These are phyloP conservation scores for Austroboletus rostrupii DNA, from an alignment of 1,284 basidiomycete species.

Conservation along the genomic window DNA sequence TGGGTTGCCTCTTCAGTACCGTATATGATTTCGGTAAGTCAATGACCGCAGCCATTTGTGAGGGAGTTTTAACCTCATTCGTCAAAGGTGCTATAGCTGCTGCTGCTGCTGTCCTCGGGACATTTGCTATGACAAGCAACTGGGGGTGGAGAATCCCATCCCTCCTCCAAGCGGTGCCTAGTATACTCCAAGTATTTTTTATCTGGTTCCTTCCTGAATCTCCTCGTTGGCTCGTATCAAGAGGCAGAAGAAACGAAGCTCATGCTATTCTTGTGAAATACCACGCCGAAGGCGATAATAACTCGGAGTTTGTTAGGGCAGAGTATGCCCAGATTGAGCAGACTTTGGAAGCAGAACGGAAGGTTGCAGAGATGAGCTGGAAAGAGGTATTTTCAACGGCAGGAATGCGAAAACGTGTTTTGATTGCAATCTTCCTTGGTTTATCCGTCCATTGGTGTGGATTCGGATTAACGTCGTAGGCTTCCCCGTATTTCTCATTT, in stretches of 20 bases:
- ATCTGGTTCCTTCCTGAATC: not conserved
- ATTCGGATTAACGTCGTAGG: not conserved
- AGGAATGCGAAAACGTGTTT: not conserved
- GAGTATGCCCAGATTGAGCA: not conserved
- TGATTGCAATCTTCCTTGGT: not conserved
- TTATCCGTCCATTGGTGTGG: not conserved
- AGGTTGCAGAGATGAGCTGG: not conserved
- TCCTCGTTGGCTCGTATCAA: not conserved
- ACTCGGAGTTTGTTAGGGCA: not conserved
- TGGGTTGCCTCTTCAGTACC: not conserved
- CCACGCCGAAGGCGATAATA: not conserved
- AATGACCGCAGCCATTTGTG: no score
- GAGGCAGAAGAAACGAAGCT: not conserved
- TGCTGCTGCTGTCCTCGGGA: not conserved
- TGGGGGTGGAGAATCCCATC: not conserved
- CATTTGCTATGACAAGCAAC: not conserved
- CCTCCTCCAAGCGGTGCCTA: not conserved
- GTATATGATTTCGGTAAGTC: not conserved
- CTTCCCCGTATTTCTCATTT: not conserved
- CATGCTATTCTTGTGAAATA: not conserved
- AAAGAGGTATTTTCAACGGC: not conserved
- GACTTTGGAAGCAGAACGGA: not conserved
- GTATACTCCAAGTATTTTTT: not conserved
- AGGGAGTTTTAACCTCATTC: not conserved
- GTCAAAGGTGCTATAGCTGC: not conserved